These are phyloP conservation scores for Microthlaspi erraticum DNA, from an alignment of 345 rosid species.

Conservation along the genomic window DNA sequence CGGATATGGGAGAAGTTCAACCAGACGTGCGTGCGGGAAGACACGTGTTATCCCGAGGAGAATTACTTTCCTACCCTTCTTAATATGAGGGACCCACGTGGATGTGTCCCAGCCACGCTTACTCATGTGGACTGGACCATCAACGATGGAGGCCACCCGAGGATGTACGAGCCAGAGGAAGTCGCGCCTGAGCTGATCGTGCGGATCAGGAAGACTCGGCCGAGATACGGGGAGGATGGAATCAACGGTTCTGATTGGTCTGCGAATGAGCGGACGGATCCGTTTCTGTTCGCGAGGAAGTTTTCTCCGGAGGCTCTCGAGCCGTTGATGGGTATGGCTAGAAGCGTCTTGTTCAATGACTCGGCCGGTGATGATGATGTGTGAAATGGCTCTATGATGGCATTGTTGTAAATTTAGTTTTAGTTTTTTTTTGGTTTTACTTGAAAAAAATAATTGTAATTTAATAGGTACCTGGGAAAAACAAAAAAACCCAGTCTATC, in stretches of 20 bases:
- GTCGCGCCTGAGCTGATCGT: conserved; percentile 60
- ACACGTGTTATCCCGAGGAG: conserved; percentile 76
- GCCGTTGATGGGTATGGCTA: conserved; percentile 55
- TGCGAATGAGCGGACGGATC: conserved; percentile 43
- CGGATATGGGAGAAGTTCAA: conserved; percentile 67
- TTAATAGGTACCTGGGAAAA: conserved; percentile 46
- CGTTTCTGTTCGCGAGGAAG: conserved; percentile 75
- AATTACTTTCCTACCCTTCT: conserved; percentile 80
- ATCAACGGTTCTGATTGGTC: conserved; percentile 52
- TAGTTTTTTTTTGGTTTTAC: not conserved
- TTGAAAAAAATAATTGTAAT: conserved; percentile 30
- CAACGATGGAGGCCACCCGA: conserved; percentile 65
- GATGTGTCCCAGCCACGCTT: conserved; percentile 64
- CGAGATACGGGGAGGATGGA: conserved; percentile 62
- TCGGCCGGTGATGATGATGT: conserved; percentile 28
- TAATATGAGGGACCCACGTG: conserved; percentile 62
- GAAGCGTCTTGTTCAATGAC: conserved; percentile 60
- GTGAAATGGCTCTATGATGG: conserved; percentile 14
- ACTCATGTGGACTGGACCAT: conserved; percentile 83
- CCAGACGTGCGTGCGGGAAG: conserved; percentile 54
- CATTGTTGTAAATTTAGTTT: conserved; percentile 48
- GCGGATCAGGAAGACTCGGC: conserved; percentile 48
- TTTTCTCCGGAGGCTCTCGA: conserved; percentile 52
- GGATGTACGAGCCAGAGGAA: conserved; percentile 52
- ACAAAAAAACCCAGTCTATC: conserved; percentile 39